Percentiles rank a stretch among this genome's conserved stretches.
Conservation (phyloP, 2,329 filamentous ascomycete species). For the Epichloe sylvatica region DNA sequence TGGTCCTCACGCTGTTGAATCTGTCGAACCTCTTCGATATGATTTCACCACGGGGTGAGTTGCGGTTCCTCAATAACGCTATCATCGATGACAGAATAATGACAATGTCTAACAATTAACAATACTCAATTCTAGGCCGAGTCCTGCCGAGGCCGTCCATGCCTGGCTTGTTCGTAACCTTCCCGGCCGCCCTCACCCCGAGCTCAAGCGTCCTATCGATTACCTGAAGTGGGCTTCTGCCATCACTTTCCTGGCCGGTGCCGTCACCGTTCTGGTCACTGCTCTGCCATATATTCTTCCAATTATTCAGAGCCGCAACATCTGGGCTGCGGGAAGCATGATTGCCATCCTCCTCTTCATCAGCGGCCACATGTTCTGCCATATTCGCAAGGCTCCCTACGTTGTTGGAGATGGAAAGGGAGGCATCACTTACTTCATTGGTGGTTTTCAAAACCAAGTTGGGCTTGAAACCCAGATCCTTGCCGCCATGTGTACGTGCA, state of each 20-base stretch:
- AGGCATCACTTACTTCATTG: conserved; percentile 78
- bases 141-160: conserved; percentile 65
- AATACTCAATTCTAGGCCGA: conserved; percentile 37
- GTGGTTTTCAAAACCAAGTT: conserved; percentile 84
- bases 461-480: conserved; percentile 93
- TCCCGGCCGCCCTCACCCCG: conserved; percentile 61
- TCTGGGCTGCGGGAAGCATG: conserved; percentile 84
- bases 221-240: conserved; percentile 60
- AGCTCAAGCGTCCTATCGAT: conserved; percentile 75
- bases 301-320: conserved; percentile 73
- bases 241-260: conserved; percentile 55
- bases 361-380: conserved; percentile 98
- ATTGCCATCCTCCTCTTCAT: conserved; percentile 86
- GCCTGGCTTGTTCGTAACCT: conserved; percentile 67
- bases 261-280: conserved; percentile 53
- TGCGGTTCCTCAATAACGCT: background rate
- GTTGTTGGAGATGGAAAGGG: conserved; percentile 76
- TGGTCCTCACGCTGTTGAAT: conserved; percentile 62
- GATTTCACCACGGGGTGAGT: conserved; percentile 72
- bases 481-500: conserved; percentile 69
- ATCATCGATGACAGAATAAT: background rate
- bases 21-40: conserved; percentile 58
- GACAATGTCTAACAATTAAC: background rate
- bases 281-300: conserved; percentile 69
- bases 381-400: conserved; percentile 92